Conservation (phyloP, 768 basidiomycete genomes). For the Pisolithus albus region DNA sequence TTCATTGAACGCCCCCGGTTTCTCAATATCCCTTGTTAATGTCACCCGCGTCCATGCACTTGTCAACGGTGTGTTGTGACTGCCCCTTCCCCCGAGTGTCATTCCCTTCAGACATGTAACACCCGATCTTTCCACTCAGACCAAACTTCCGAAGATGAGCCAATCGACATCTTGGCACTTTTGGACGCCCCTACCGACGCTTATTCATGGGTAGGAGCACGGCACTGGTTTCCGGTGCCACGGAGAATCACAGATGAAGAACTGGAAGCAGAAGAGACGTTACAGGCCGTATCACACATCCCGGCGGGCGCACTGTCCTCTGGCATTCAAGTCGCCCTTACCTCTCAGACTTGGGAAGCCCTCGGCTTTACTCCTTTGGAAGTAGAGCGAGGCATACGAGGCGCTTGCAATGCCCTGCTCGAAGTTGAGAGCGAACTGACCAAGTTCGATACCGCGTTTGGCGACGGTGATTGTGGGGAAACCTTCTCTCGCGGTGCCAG, state of each 20-base stretch:
- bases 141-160: not conserved
- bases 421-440: conserved; percentile 46
- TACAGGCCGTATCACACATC: not conserved
- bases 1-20: conserved; percentile 54
- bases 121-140: not conserved
- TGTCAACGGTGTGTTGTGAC: conserved; percentile 4
- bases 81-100: not conserved
- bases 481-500: conserved; percentile 47
- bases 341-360: conserved; percentile 1
- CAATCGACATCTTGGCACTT: conserved; percentile 23
- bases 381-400: conserved; percentile 6
- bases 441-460: conserved; percentile 50
- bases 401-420: conserved; percentile 39
- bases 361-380: conserved; percentile 10
- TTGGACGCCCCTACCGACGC: conserved; percentile 41
- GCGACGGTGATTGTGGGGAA: conserved; percentile 59
- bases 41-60: conserved; percentile 24
- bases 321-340: too few relatives aligned
- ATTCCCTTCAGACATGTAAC: too few relatives aligned
- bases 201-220: conserved; percentile 34
- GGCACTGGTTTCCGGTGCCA: conserved; percentile 21
- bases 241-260: not conserved
- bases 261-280: conserved; percentile 2
- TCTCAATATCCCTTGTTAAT: conserved; percentile 48
- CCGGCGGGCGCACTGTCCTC: not conserved